phyloP scores from a whole-genome alignment of 164 flowering plant species.

The grape (Vitis vinifera) region DNA sequence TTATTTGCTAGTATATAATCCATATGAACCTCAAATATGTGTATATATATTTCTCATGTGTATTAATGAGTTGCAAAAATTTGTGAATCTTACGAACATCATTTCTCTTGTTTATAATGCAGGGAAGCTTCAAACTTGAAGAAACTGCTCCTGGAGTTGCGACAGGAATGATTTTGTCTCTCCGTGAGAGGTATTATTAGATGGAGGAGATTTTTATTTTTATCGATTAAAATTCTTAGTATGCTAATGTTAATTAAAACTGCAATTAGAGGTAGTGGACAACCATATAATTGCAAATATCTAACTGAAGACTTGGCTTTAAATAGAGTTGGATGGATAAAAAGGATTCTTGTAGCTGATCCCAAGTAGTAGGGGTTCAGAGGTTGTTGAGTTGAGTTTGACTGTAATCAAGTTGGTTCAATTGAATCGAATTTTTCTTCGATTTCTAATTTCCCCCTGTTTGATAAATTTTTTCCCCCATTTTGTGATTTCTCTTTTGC shows the following conservation, averaged over 20 bases:
- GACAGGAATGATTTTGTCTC: constrained; percentile 91
- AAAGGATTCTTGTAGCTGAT: too few species aligned
- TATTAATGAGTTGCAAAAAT: neutral
- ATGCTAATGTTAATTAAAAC: too few species aligned
- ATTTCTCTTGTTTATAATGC: constrained; percentile 12
- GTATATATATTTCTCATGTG: too few species aligned
- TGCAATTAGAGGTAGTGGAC: too few species aligned
- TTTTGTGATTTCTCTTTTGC: constrained; percentile 25
- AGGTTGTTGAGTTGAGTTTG: too few species aligned
- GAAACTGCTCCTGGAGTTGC: constrained; percentile 94
- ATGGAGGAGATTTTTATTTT: neutral
- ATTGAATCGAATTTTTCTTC: neutral
- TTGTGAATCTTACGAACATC: constrained; percentile 1
- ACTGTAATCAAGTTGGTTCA: too few species aligned
- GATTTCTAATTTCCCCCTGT: neutral
- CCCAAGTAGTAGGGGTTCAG: too few species aligned
- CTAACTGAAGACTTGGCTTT: too few species aligned
- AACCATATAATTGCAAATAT: too few species aligned
- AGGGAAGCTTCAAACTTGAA: constrained; percentile 65
- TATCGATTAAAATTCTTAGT: neutral
- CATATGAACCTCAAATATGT: too few species aligned
- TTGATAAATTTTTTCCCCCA: neutral
- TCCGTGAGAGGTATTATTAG: constrained; percentile 77
- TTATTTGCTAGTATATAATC: too few species aligned
- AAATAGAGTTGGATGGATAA: too few species aligned